These are phyloP conservation scores for Rhododendron henanense DNA, from an alignment of 148 eudicot genomes.

Conservation along the genomic window DNA sequence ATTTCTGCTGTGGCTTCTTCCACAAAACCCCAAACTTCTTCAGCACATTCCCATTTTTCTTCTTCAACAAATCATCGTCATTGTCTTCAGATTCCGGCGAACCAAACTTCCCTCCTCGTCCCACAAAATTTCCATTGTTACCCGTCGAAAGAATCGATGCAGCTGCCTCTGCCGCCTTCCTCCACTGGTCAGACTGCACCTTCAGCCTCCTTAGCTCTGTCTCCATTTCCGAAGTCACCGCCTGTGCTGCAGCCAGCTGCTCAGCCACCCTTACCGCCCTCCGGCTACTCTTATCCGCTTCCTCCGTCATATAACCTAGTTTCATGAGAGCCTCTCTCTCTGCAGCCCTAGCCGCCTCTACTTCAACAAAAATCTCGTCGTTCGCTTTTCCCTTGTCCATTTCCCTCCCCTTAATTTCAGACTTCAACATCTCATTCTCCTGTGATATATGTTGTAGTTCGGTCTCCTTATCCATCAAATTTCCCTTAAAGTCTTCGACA, in stretches of 20 bases:
- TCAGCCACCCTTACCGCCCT: conserved; percentile 51
- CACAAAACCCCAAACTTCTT: conserved; percentile 81
- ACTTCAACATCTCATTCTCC: conserved; percentile 58
- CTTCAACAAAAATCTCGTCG: conserved; percentile 25
- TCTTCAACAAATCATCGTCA: conserved; percentile 71
- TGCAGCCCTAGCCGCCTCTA: conserved; percentile 47
- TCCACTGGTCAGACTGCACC: conserved; percentile 87
- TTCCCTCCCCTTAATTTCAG: conserved; percentile 40
- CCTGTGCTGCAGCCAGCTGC: conserved; percentile 62
- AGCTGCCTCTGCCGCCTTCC: conserved; percentile 97
- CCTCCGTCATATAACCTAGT: conserved; percentile 50
- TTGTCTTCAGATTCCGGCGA: conserved; percentile 51
- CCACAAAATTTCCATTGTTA: conserved; percentile 55
- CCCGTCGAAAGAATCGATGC: conserved; percentile 72
- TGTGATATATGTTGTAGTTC: conserved; percentile 39
- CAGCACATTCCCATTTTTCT: conserved; percentile 72
- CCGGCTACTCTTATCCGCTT: conserved; percentile 48
- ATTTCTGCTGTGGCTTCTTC: conserved; percentile 82
- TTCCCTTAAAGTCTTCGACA: conserved; percentile 36
- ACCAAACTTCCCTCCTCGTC: conserved; percentile 51
- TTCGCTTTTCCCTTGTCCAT: conserved; percentile 17
- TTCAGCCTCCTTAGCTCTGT: conserved; percentile 74
- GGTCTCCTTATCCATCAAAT: conserved; percentile 54
- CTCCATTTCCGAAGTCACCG: conserved; percentile 59
- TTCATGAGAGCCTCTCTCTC: conserved; percentile 52